phyloP scores from a whole-genome alignment of 2,329 filamentous ascomycete genomes.

The Sporothrix luriei region DNA sequence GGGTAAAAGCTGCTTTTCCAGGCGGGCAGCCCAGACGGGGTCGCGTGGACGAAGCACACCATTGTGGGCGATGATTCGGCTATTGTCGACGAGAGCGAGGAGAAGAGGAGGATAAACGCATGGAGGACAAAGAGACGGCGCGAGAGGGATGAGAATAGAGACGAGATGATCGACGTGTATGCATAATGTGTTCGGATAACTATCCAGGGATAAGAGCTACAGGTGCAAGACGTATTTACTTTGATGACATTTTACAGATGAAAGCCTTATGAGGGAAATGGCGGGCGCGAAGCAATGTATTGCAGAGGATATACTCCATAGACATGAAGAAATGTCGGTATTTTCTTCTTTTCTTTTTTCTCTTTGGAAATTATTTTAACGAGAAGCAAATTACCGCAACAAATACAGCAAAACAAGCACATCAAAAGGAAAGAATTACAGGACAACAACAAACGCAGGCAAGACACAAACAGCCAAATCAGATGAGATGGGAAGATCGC shows the following conservation, averaged over 20 bases:
- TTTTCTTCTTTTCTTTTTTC: too few relatives aligned
- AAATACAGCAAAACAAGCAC: neutral
- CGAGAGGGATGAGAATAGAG: neutral
- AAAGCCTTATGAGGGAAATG: too few relatives aligned
- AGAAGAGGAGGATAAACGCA: too few relatives aligned
- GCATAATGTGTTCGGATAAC: neutral
- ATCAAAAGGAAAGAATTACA: neutral
- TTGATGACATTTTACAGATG: too few relatives aligned
- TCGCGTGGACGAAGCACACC: neutral
- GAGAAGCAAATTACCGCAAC: too few relatives aligned
- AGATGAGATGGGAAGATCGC: neutral
- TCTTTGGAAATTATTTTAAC: too few relatives aligned
- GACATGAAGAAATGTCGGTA: too few relatives aligned
- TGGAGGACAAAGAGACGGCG: neutral
- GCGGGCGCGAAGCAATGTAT: too few relatives aligned
- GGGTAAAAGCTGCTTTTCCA: conserved; percentile 13
- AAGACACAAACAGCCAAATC: neutral
- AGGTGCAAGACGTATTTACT: neutral
- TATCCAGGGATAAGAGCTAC: too few relatives aligned
- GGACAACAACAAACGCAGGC: neutral
- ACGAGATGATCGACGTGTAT: neutral
- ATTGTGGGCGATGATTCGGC: neutral
- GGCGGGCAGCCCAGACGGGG: neutral
- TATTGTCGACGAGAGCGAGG: neutral
- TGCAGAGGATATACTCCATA: too few relatives aligned